Conservation (phyloP, 257 asterid species). For the Solanum dulcamara region DNA sequence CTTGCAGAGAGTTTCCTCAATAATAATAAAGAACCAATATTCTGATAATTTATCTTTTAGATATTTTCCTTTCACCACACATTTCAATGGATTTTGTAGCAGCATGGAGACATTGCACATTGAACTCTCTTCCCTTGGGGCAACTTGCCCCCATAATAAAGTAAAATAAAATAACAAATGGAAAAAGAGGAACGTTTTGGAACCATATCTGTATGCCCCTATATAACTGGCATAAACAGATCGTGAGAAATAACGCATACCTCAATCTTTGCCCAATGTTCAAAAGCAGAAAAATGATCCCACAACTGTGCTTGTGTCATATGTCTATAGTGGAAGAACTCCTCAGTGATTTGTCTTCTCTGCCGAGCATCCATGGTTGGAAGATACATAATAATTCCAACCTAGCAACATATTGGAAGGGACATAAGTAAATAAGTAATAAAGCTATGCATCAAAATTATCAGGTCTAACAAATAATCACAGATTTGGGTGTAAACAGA, state of each 20-base stretch:
- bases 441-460: neutral
- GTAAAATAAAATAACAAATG: neutral
- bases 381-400: slow-evolving; percentile 97
- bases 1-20: neutral
- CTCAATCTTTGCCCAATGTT: slow-evolving; percentile 99
- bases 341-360: slow-evolving; percentile 79
- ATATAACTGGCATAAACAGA: neutral
- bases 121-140: neutral
- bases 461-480: neutral
- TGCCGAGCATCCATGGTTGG: slow-evolving; percentile 82
- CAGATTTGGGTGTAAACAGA: neutral
- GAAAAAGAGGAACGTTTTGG: neutral
- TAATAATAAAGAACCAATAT: neutral
- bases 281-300: slow-evolving; percentile 77
- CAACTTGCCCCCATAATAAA: neutral
- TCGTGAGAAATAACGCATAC: slow-evolving; percentile 16
- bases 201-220: neutral
- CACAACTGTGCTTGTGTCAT: slow-evolving; percentile 60
- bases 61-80: neutral
- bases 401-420: slow-evolving; percentile 29
- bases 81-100: neutral
- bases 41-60: neutral
- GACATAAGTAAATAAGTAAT: neutral
- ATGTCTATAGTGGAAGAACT: slow-evolving; percentile 76
- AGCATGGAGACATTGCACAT: neutral